phyloP scores from a whole-genome alignment of 495 filamentous ascomycete species.

The Talaromyces wortmannii region DNA sequence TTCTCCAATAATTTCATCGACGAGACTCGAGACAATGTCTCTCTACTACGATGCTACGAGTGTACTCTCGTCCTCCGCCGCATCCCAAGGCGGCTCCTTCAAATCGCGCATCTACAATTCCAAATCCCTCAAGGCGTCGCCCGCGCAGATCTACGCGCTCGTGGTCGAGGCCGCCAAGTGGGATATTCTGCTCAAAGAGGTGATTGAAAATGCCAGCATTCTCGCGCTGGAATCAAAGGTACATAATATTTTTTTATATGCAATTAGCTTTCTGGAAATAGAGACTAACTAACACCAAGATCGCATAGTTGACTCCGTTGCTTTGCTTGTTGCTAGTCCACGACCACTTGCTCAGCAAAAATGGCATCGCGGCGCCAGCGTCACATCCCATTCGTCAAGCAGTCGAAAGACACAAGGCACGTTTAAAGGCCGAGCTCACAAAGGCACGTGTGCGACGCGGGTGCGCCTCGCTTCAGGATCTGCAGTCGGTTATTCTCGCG shows the following conservation, averaged over 20 bases:
- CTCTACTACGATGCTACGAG: slow-evolving; percentile 88
- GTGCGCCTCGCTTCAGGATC: slow-evolving; percentile 53
- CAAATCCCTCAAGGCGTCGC: slow-evolving; percentile 62
- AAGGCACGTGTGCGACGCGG: slow-evolving; percentile 67
- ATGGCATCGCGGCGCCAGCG: slow-evolving; percentile 68
- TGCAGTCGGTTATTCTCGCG: slow-evolving; percentile 49
- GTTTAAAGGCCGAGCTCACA: slow-evolving; percentile 74
- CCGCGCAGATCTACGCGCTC: slow-evolving; percentile 79
- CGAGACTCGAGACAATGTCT: slow-evolving; percentile 53
- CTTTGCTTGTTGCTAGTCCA: slow-evolving; percentile 79
- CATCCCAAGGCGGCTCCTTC: slow-evolving; percentile 64
- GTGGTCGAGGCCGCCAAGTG: slow-evolving; percentile 84
- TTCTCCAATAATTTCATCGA: not conserved
- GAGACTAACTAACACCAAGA: slow-evolving; percentile 36
- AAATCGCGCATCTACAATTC: slow-evolving; percentile 71
- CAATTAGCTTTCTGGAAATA: not conserved
- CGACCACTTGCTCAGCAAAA: slow-evolving; percentile 75
- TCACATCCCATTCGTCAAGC: slow-evolving; percentile 69
- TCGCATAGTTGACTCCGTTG: slow-evolving; percentile 64
- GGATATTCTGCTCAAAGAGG: slow-evolving; percentile 75
- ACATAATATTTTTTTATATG: slow-evolving; percentile 6
- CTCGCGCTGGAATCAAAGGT: slow-evolving; percentile 78
- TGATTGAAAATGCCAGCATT: slow-evolving; percentile 70
- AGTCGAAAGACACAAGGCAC: slow-evolving; percentile 72
- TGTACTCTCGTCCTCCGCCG: slow-evolving; percentile 51